A percentile compares a stretch with the other conserved stretches of the same genome.
Evolutionary conservation across 768 basidiomycete genomes (phyloP).

Genomic region (Kwoniella sp.): DNA sequence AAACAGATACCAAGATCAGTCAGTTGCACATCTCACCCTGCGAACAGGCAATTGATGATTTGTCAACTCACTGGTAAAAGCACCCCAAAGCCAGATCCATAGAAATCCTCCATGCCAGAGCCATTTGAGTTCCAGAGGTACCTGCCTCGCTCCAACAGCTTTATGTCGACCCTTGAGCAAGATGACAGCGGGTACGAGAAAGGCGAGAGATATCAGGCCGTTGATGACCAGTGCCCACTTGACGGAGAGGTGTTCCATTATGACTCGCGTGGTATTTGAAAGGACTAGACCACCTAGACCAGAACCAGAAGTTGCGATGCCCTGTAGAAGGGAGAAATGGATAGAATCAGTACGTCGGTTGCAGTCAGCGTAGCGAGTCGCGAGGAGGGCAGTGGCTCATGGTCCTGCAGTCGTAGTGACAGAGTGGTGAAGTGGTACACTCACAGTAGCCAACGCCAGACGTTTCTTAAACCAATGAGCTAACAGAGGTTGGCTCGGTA

Average conservation of each 20-base stretch:
- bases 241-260: slow-evolving; percentile 32
- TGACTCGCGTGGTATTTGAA: slow-evolving; percentile 39
- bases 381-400: no score
- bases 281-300: slow-evolving; percentile 47
- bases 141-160: slow-evolving; percentile 44
- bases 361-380: no score
- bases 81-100: slow-evolving; percentile 50
- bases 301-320: slow-evolving; percentile 40
- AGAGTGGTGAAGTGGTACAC: no score
- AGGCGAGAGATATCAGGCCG: slow-evolving; percentile 45
- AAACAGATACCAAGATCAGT: not conserved
- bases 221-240: slow-evolving; percentile 52
- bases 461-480: slow-evolving; percentile 45
- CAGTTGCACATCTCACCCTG: not conserved
- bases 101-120: slow-evolving; percentile 51
- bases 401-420: no score
- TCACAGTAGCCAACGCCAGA: slow-evolving; percentile 36
- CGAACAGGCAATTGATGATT: no score
- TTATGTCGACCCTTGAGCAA: slow-evolving; percentile 49
- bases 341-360: slow-evolving; percentile 22
- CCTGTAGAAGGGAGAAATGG: slow-evolving; percentile 27
- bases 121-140: slow-evolving; percentile 43
- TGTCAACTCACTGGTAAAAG: slow-evolving; percentile 43
- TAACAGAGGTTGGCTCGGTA: slow-evolving; percentile 39
- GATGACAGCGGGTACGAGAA: slow-evolving; percentile 45